Conservation (phyloP, 768 basidiomycete species). For the Rhizopogon rudus region DNA sequence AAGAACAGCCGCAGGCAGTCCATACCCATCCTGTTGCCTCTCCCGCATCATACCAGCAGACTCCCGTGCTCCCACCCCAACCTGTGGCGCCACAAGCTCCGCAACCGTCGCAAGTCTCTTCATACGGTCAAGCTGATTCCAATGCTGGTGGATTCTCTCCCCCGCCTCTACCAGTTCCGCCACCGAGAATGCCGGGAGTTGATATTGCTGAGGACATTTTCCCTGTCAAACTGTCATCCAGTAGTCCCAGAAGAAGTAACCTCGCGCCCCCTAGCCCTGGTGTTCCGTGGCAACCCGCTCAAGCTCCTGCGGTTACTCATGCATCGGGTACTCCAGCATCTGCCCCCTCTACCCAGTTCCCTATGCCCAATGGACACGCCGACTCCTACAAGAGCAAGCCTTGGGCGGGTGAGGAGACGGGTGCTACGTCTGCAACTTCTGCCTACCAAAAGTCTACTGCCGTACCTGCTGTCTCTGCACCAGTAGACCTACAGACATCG, state of each 20-base stretch:
- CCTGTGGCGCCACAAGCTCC: background rate
- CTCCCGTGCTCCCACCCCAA: background rate
- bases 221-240: background rate
- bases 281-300: background rate
- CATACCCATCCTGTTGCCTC: slow-evolving; percentile 5
- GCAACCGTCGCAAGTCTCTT: too few species aligned
- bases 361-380: background rate
- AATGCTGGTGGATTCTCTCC: slow-evolving; percentile 18
- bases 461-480: background rate
- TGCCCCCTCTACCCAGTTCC: background rate
- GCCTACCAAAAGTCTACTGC: background rate
- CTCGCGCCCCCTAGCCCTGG: background rate
- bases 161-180: slow-evolving; percentile 24
- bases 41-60: slow-evolving; percentile 12
- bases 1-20: slow-evolving; percentile 6
- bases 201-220: background rate
- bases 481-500: background rate
- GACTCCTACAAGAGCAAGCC: background rate
- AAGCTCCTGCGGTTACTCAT: background rate
- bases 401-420: background rate
- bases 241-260: background rate
- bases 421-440: background rate
- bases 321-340: background rate
- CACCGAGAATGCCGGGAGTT: slow-evolving; percentile 13
- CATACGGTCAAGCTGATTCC: background rate